Conservation (phyloP, 2,329 filamentous ascomycete genomes). For the Basipetospora chlamydospora region DNA sequence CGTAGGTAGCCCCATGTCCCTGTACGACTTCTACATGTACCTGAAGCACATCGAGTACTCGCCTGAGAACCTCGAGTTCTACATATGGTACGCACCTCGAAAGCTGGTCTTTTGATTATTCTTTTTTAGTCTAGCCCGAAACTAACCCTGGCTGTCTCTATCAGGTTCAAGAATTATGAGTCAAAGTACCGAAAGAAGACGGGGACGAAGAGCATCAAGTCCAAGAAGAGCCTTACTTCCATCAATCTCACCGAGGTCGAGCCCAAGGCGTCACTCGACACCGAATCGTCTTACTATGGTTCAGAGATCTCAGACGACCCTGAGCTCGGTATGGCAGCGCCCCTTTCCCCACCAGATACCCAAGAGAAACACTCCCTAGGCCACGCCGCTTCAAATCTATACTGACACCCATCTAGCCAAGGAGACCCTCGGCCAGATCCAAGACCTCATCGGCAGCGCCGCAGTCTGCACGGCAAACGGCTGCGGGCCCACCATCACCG, state of each 20-base stretch:
- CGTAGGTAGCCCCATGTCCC: slow-evolving; percentile 29
- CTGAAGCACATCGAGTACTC: slow-evolving; percentile 34
- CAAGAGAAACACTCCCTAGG: too few species aligned
- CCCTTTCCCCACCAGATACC: too few species aligned
- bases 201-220: slow-evolving; percentile 8
- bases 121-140: too few species aligned
- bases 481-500: slow-evolving; percentile 8
- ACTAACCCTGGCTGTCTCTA: neutral
- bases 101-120: too few species aligned
- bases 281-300: slow-evolving; percentile 10
- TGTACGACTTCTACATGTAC: slow-evolving; percentile 37
- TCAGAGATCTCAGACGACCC: slow-evolving; percentile 18
- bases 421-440: slow-evolving; percentile 19
- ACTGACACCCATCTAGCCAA: slow-evolving; percentile 10
- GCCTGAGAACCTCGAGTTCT: slow-evolving; percentile 34
- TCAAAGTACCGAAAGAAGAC: slow-evolving; percentile 10
- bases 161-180: slow-evolving; percentile 32
- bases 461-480: slow-evolving; percentile 12
- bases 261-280: neutral
- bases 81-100: slow-evolving; percentile 23
- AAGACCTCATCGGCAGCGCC: slow-evolving; percentile 17
- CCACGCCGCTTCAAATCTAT: too few species aligned
- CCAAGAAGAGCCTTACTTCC: slow-evolving; percentile 14
- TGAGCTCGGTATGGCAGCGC: slow-evolving; percentile 16
- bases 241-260: neutral